Evolutionary conservation across 257 asterid genomes (phyloP).

Genomic region (Rhazya stricta): DNA sequence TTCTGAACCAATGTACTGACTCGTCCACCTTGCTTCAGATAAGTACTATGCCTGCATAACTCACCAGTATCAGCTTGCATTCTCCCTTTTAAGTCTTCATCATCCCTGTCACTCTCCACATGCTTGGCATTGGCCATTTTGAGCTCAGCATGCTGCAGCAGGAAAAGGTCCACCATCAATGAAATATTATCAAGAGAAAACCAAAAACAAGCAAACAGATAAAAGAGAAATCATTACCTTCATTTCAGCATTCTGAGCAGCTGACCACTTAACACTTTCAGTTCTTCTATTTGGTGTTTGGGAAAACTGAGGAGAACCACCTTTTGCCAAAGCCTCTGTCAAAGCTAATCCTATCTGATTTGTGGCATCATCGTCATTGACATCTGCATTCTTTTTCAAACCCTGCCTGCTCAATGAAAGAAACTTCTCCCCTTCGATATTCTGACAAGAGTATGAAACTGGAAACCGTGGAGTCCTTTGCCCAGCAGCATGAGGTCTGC

Average conservation of each 20-base stretch:
- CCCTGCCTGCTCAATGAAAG: slow-evolving; percentile 56
- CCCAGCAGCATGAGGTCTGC: slow-evolving; percentile 78
- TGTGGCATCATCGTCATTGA: slow-evolving; percentile 67
- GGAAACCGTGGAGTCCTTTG: slow-evolving; percentile 89
- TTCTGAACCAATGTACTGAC: slow-evolving; percentile 31
- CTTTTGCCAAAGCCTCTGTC: slow-evolving; percentile 80
- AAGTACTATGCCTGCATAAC: slow-evolving; percentile 41
- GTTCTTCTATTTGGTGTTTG: slow-evolving; percentile 65
- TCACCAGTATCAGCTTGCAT: slow-evolving; percentile 66
- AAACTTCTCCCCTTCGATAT: slow-evolving; percentile 35
- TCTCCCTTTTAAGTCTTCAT: slow-evolving; percentile 69
- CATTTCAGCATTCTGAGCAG: slow-evolving; percentile 54
- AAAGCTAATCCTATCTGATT: slow-evolving; percentile 71
- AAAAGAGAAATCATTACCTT: slow-evolving; percentile 36
- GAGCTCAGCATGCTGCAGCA: slow-evolving; percentile 24
- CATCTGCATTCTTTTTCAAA: slow-evolving; percentile 43
- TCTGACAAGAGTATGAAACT: slow-evolving; percentile 50
- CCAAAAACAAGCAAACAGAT: not conserved
- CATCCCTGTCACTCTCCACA: slow-evolving; percentile 58
- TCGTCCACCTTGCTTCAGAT: slow-evolving; percentile 32
- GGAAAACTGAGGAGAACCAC: slow-evolving; percentile 81
- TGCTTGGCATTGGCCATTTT: slow-evolving; percentile 36
- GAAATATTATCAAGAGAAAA: not conserved
- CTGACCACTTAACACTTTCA: slow-evolving; percentile 61
- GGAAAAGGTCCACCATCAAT: not conserved